A percentile compares a stretch with the other conserved stretches of the same genome.
Conservation (phyloP, 2,329 filamentous ascomycete genomes). For the Dothiorella sarmentorum region DNA sequence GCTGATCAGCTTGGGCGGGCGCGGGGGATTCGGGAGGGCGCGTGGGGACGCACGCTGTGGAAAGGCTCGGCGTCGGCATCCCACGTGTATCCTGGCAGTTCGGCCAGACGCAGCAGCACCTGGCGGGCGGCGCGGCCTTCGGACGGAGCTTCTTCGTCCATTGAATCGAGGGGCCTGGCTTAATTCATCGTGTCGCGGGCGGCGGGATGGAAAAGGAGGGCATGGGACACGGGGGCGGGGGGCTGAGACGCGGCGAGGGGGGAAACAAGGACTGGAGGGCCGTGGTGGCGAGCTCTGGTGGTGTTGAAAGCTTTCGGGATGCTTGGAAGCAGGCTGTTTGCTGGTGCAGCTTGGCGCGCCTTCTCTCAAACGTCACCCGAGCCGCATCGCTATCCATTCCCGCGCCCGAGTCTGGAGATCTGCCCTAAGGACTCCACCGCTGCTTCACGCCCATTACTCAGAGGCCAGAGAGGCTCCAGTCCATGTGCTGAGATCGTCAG, state of each 20-base stretch:
- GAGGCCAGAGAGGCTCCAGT: not conserved
- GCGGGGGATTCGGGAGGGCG: not conserved
- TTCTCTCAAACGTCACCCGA: slow-evolving; percentile 16
- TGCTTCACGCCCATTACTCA: slow-evolving; percentile 5
- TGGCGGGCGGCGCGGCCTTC: slow-evolving; percentile 29
- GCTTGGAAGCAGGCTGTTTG: not conserved
- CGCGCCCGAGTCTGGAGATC: slow-evolving; percentile 5
- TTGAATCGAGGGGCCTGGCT: slow-evolving; percentile 8
- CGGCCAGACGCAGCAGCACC: slow-evolving; percentile 35
- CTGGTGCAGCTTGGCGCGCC: slow-evolving; percentile 6
- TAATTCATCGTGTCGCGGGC: slow-evolving; percentile 13
- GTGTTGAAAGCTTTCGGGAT: not conserved
- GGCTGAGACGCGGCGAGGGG: not conserved
- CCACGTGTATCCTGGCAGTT: slow-evolving; percentile 40
- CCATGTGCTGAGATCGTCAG: slow-evolving; percentile 16
- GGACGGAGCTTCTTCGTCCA: slow-evolving; percentile 14
- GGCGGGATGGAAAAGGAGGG: not conserved
- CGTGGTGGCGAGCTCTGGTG: not conserved
- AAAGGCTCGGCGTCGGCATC: slow-evolving; percentile 43
- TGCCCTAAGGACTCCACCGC: slow-evolving; percentile 1
- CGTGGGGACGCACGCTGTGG: slow-evolving; percentile 39
- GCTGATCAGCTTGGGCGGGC: slow-evolving; percentile 22
- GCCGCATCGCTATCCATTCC: slow-evolving; percentile 11
- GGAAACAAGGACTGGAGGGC: not conserved
- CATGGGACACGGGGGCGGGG: not conserved